phyloP scores from a whole-genome alignment of 2,329 filamentous ascomycete species.

The Ustulina deusta region DNA sequence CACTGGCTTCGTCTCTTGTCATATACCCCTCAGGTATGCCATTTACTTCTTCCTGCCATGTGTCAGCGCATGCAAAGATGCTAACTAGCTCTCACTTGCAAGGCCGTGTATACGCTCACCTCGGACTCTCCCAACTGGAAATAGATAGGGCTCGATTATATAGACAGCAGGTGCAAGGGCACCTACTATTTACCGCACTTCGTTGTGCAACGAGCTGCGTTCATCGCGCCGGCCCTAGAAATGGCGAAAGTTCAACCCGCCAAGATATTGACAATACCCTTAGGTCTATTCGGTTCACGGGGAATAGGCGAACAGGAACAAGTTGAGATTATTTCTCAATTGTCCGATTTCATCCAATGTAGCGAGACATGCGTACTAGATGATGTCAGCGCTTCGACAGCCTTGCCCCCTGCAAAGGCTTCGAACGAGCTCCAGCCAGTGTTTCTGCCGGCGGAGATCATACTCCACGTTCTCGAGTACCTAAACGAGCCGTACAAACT shows the following conservation, averaged over 20 bases:
- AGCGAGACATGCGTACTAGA: neutral
- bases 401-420: neutral
- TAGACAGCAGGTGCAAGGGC: neutral
- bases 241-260: neutral
- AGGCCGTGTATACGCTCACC: neutral
- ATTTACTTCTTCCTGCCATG: neutral
- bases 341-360: neutral
- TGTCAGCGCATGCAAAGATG: neutral
- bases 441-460: neutral
- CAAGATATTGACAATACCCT: neutral
- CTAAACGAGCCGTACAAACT: constrained; percentile 14
- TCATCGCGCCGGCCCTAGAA: neutral
- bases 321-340: too few species aligned
- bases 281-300: neutral
- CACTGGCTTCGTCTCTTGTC: neutral
- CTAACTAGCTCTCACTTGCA: neutral
- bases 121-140: neutral
- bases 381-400: neutral
- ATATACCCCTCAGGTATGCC: neutral
- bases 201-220: neutral
- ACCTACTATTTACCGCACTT: neutral
- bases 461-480: neutral
- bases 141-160: too few species aligned
- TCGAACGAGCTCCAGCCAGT: neutral
- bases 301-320: neutral